A percentile compares a stretch with the other conserved stretches of the same genome.
phyloP scores from a whole-genome alignment of 1,284 basidiomycete species.

The Ceratobasidium sp. region DNA sequence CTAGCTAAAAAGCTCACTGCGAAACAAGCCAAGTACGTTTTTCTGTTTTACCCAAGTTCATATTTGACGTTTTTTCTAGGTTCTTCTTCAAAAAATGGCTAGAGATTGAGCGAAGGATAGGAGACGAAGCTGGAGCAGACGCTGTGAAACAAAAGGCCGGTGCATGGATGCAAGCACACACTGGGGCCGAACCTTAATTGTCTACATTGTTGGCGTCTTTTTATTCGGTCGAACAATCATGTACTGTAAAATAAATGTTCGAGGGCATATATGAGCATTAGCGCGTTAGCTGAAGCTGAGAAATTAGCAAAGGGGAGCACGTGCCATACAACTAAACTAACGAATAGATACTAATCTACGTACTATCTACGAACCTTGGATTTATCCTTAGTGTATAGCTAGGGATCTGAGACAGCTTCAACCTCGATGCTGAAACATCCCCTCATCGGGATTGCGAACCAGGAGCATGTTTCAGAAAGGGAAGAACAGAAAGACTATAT shows the following conservation, averaged over 20 bases:
- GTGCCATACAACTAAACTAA: too few relatives aligned
- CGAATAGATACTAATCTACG: too few relatives aligned
- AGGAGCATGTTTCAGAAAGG: too few relatives aligned
- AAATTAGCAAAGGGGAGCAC: neutral
- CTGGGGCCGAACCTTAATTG: neutral
- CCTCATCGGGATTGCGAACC: too few relatives aligned
- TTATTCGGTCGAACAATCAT: constrained; percentile 3
- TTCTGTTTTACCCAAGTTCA: constrained; percentile 35
- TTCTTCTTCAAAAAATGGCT: constrained; percentile 99
- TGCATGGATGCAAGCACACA: constrained; percentile 76
- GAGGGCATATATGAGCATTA: too few relatives aligned
- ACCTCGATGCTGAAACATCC: too few relatives aligned
- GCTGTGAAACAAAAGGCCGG: constrained; percentile 88
- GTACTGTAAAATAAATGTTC: too few relatives aligned
- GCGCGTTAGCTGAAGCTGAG: too few relatives aligned
- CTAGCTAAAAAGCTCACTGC: constrained; percentile 87
- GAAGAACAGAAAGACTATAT: too few relatives aligned
- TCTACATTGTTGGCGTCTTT: neutral
- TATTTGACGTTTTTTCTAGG: constrained; percentile 56
- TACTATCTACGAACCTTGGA: too few relatives aligned
- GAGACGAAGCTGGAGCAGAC: constrained; percentile 85
- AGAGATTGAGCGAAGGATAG: constrained; percentile 84
- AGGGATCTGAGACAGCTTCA: too few relatives aligned
- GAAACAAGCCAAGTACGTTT: constrained; percentile 89
- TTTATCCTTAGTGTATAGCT: too few relatives aligned